phyloP scores from a whole-genome alignment of 2,329 filamentous ascomycete genomes.

The Colletotrichum coccodes region DNA sequence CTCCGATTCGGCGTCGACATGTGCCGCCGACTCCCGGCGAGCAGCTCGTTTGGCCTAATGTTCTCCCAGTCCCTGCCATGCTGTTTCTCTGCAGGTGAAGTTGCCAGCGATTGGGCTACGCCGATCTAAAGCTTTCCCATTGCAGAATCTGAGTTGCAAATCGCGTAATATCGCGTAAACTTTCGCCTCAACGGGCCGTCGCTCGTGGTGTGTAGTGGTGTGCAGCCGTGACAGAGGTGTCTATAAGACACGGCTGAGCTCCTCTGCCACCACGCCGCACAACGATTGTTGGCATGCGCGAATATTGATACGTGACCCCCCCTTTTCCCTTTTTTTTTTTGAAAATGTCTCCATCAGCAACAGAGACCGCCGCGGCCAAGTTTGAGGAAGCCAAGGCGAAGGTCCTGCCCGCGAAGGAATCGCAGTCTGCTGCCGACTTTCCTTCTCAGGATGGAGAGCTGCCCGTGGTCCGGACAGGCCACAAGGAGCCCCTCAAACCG shows the following conservation, averaged over 20 bases:
- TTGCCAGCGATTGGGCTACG: not conserved
- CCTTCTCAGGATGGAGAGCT: constrained; percentile 16
- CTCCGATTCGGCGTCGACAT: constrained; percentile 21
- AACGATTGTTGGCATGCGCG: not conserved
- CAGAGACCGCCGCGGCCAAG: constrained; percentile 9
- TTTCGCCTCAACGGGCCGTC: not conserved
- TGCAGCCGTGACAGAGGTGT: not conserved
- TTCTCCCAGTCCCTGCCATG: not conserved
- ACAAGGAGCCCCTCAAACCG: constrained; percentile 54
- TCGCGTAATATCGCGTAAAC: constrained; percentile 19
- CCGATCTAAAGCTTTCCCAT: not conserved
- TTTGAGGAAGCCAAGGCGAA: constrained; percentile 10
- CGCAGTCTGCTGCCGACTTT: not conserved
- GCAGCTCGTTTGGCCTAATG: not conserved
- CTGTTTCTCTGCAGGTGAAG: not conserved
- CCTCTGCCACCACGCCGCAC: not conserved
- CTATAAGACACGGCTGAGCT: constrained; percentile 7
- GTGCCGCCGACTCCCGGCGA: constrained; percentile 10
- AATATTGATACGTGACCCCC: not conserved
- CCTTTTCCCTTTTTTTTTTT: no score
- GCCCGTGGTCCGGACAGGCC: constrained; percentile 23
- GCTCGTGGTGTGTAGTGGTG: not conserved
- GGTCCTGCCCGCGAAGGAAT: constrained; percentile 3
- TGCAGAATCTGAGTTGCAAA: constrained; percentile 12
- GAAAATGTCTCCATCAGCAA: constrained; percentile 32